Evolutionary conservation across 129 eudicot species (phyloP), one percentile per base, ranked within the genome.

Genomic region (Logfia minima): DNA sequence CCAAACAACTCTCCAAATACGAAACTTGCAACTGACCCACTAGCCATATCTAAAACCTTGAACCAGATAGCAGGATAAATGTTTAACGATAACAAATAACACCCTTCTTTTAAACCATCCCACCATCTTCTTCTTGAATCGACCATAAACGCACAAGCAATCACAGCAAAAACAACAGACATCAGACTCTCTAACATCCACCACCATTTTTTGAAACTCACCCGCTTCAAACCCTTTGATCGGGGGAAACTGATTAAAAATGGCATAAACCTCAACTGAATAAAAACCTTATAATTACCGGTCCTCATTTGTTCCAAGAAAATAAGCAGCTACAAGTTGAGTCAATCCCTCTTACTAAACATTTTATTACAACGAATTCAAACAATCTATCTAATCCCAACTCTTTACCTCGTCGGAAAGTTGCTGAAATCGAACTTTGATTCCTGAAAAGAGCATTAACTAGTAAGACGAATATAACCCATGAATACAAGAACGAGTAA

Each of bases 381-480:
- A 83, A 76, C 16, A 89, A 83, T 87, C 96, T 72, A 60, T 55
- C 88, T 56, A 70, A 61, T 81, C 9, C 90, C 79, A 59, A 37
- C 45, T 37, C 45, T 37, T 1, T 7, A 37, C 99, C 99, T 34
- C 77, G 81, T 84, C 83, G 85, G 13, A 84, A 32, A 1, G 88
- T 80, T 24, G 67, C 29, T 5, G 52, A 8, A n/a, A 91, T 66
- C 0, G 93, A 85, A 58, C 71, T 85, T 19, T 85, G 26, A 37
- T 71, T 85, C 73, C 82, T 84, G 21, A 89, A 61, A 84, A 89
- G 73, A 83, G 76, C 75, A 73, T 91, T 86, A 76, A 84, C 81
- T 63, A 89, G 94, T 43, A 79, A 51, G 26, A 87, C 84, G 55
- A 94, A 95, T 19, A 91, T 71, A 53, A 87, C 80, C 97, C 99